A percentile compares a stretch with the other conserved stretches of the same genome.
phyloP scores from a whole-genome alignment of 1,284 basidiomycete species.

The Amylostereum chailletii region DNA sequence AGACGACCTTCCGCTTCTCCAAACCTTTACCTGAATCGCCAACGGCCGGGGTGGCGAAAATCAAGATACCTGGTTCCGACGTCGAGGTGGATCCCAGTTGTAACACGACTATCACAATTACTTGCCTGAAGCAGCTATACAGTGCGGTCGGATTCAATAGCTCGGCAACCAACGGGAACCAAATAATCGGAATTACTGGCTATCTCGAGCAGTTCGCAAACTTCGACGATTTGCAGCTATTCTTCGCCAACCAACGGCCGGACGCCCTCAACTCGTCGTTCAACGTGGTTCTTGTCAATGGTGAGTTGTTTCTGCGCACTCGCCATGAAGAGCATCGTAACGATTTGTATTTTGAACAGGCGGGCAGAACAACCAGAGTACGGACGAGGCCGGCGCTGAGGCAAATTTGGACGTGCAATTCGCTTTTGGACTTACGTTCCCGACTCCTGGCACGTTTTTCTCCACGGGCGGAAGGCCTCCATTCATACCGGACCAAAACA shows the following conservation, averaged over 20 bases:
- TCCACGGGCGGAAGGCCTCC: constrained; percentile 56
- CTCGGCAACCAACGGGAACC: constrained; percentile 29
- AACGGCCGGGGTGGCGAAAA: constrained; percentile 15
- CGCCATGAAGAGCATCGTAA: background rate
- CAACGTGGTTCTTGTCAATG: constrained; percentile 30
- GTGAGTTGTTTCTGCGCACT: constrained; percentile 8
- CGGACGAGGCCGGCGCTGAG: constrained; percentile 47
- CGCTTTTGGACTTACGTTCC: constrained; percentile 50
- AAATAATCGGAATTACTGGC: constrained; percentile 48
- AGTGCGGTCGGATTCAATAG: constrained; percentile 36
- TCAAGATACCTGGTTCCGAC: constrained; percentile 26
- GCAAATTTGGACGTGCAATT: constrained; percentile 68
- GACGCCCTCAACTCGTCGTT: constrained; percentile 30
- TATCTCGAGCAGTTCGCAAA: constrained; percentile 55
- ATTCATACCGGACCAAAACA: constrained; percentile 38
- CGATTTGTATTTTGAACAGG: constrained; percentile 20
- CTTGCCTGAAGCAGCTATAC: constrained; percentile 43
- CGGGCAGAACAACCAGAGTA: constrained; percentile 54
- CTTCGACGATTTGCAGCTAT: constrained; percentile 30
- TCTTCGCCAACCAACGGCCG: constrained; percentile 23
- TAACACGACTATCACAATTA: constrained; percentile 9
- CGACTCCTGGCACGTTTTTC: constrained; percentile 43
- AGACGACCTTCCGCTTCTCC: constrained; percentile 33
- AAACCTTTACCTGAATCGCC: constrained; percentile 4
- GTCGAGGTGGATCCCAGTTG: constrained; percentile 36